Evolutionary conservation across 2,329 filamentous ascomycete species (phyloP).

Genomic region (Phialophora tarda): DNA sequence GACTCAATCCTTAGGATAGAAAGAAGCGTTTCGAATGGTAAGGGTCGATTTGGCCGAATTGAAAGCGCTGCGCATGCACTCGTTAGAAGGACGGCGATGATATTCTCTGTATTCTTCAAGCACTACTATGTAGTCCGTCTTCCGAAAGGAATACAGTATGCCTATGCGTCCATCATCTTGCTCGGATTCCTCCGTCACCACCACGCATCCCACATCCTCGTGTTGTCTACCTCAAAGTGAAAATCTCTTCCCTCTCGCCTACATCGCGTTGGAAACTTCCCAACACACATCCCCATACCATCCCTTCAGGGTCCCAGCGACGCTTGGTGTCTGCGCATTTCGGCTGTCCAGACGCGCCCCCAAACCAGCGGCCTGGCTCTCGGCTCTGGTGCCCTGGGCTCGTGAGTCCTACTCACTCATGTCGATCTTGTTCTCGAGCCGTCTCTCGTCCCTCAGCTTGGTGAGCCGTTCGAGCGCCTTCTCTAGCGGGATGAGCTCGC

Average conservation of each 20-base stretch:
- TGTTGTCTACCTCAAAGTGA: not conserved
- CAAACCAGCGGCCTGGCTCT: not conserved
- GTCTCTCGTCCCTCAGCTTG: slow-evolving; percentile 53
- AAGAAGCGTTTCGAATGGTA: not conserved
- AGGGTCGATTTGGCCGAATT: not conserved
- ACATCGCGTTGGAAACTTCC: not conserved
- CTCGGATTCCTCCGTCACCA: not conserved
- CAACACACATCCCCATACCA: not conserved
- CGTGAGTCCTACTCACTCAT: slow-evolving; percentile 30
- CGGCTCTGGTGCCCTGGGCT: not conserved
- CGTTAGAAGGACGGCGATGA: not conserved
- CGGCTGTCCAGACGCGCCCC: not conserved
- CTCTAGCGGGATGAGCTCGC: slow-evolving; percentile 65
- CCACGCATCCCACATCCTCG: not conserved
- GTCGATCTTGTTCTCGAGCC: slow-evolving; percentile 47
- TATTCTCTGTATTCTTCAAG: not conserved
- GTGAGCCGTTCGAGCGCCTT: slow-evolving; percentile 62
- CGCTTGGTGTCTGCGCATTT: not conserved
- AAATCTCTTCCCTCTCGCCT: not conserved
- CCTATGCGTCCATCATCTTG: not conserved
- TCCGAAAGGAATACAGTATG: not conserved
- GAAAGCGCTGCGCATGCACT: not conserved
- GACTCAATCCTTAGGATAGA: not conserved
- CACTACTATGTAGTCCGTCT: not conserved
- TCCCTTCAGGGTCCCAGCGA: not conserved